Conservation (phyloP, 768 basidiomycete genomes). For the Gymnopilus junonius region DNA sequence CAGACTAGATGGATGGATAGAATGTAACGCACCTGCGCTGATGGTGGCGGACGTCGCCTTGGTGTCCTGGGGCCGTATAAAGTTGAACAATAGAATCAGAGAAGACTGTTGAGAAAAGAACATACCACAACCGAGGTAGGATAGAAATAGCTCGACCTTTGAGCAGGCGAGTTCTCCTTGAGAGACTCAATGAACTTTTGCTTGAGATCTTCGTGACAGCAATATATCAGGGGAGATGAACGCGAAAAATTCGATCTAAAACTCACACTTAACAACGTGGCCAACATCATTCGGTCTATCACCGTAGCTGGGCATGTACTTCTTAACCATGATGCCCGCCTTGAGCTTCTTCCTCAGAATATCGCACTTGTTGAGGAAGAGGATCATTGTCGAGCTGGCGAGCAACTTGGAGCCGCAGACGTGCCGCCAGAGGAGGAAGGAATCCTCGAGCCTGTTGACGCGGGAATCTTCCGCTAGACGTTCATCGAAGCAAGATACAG, state of each 20-base stretch:
- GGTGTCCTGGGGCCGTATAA: conserved; percentile 48
- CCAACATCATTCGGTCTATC: conserved; percentile 61
- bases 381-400: conserved; percentile 60
- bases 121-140: conserved; percentile 63
- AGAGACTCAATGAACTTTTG: conserved; percentile 56
- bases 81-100: neutral
- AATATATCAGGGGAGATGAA: neutral
- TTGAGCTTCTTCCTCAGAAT: conserved; percentile 55
- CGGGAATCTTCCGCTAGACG: conserved; percentile 57
- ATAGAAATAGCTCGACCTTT: conserved; percentile 59
- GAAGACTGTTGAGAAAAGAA: conserved; percentile 13
- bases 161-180: conserved; percentile 51
- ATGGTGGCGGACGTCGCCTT: conserved; percentile 57
- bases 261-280: conserved; percentile 61
- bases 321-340: conserved; percentile 51
- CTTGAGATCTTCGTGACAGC: conserved; percentile 33
- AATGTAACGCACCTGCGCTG: conserved; percentile 42
- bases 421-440: conserved; percentile 66
- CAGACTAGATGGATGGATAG: neutral
- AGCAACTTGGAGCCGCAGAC: conserved; percentile 66
- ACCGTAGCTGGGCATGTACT: conserved; percentile 64
- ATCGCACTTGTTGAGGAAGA: conserved; percentile 79
- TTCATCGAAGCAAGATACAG: conserved; percentile 50
- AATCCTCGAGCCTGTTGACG: conserved; percentile 75
- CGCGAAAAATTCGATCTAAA: neutral